A percentile compares a stretch with the other conserved stretches of the same genome.
Evolutionary conservation across 1,139 yeast genomes (phyloP).

Genomic region (Candida mesenterica): DNA sequence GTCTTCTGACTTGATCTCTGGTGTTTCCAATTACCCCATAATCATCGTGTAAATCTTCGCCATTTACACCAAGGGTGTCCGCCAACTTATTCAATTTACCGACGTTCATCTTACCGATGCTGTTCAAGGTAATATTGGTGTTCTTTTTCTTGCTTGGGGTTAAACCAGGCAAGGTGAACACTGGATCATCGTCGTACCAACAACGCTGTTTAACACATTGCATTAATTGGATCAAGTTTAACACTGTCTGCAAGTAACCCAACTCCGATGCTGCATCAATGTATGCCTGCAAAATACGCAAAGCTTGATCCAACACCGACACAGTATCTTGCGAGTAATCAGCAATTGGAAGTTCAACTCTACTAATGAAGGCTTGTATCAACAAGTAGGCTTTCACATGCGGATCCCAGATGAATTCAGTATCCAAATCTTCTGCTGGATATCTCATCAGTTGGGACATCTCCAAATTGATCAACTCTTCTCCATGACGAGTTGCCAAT

Average conservation of each 20-base stretch:
- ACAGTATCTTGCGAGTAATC: slow-evolving; percentile 94
- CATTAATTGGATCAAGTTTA: slow-evolving; percentile 67
- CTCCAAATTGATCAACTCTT: slow-evolving; percentile 87
- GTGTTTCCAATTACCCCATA: slow-evolving; percentile 19
- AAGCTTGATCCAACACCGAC: slow-evolving; percentile 87
- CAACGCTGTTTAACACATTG: slow-evolving; percentile 85
- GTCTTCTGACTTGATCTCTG: slow-evolving; percentile 24
- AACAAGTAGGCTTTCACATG: slow-evolving; percentile 87
- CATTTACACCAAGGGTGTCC: slow-evolving; percentile 34
- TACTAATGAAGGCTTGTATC: slow-evolving; percentile 81
- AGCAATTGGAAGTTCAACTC: slow-evolving; percentile 87
- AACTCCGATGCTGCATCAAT: slow-evolving; percentile 87
- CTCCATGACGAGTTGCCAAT: slow-evolving; percentile 92
- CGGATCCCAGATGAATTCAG: slow-evolving; percentile 87
- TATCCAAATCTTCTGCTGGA: slow-evolving; percentile 64
- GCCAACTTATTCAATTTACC: slow-evolving; percentile 32
- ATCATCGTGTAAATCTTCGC: slow-evolving; percentile 22
- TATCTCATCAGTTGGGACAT: slow-evolving; percentile 80
- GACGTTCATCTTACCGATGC: slow-evolving; percentile 23
- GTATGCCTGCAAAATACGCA: slow-evolving; percentile 90
- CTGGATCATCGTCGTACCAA: slow-evolving; percentile 81
- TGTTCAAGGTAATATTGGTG: slow-evolving; percentile 17
- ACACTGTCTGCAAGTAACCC: slow-evolving; percentile 64
- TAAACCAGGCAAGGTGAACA: slow-evolving; percentile 70
- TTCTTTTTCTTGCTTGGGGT: slow-evolving; percentile 16